Conservation (phyloP, 1,139 yeast genomes). For the Hemisphaericaspora xylofermentans region DNA sequence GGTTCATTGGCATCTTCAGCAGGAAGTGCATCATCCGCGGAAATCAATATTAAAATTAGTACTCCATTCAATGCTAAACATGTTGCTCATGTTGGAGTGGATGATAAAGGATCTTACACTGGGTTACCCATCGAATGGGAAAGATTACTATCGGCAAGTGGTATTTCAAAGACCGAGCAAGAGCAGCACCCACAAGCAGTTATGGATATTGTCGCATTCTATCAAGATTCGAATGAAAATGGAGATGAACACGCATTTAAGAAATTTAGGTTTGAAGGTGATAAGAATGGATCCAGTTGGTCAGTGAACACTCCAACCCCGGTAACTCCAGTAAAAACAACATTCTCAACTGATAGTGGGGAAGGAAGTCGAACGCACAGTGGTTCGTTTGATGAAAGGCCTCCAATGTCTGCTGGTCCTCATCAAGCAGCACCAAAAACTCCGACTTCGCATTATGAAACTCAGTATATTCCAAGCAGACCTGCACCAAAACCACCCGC, state of each 20-base stretch:
- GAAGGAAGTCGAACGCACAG: not conserved
- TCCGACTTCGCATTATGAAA: conserved; percentile 29
- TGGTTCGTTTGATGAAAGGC: not conserved
- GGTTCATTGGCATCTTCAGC: conserved; percentile 10
- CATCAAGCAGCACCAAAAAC: conserved; percentile 18
- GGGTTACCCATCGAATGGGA: conserved; percentile 96
- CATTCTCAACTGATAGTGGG: conserved; percentile 2
- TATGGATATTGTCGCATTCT: conserved; percentile 86
- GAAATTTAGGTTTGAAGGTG: conserved; percentile 54
- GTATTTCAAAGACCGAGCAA: conserved; percentile 82
- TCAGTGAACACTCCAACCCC: not conserved
- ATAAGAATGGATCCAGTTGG: conserved; percentile 19
- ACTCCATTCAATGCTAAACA: conserved; percentile 90
- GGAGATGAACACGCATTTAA: conserved; percentile 74
- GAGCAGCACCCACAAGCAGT: conserved; percentile 92
- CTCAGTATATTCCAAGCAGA: conserved; percentile 60
- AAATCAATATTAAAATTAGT: conserved; percentile 62
- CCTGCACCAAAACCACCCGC: conserved; percentile 64
- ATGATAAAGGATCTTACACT: conserved; percentile 82
- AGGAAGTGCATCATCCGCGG: conserved; percentile 21
- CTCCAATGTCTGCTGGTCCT: conserved; percentile 5
- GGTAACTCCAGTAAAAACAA: conserved; percentile 4
- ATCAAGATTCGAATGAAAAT: conserved; percentile 64
- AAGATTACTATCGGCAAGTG: conserved; percentile 74
- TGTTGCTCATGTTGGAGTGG: conserved; percentile 90